Base-by-base conservation (phyloP, 192 early-diverging fungal species). In the Coemansia sp. region DNA sequence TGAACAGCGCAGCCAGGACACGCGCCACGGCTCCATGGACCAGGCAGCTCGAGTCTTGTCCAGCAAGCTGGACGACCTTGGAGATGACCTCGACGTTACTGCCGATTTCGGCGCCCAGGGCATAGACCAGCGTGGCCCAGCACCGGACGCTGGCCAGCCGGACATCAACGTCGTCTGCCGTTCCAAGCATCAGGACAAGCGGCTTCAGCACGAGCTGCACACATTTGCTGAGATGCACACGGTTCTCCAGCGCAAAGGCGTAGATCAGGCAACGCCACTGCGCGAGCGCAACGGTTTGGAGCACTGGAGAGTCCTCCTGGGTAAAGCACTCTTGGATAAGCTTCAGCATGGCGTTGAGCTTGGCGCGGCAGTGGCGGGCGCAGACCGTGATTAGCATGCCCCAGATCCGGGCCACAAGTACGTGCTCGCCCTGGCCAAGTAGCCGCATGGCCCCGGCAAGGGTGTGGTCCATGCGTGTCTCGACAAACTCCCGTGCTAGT, bases 191-290 rank as follows among this genome's bases (percentile, higher is more conserved):
- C 34, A 34, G 25, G n/a, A 41, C 16, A 12, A 72, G 52, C 0
- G 68, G 68, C 18, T 51, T 45, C 33, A 72, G 38, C 18, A 64
- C 45, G 10, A 64, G 56, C 34, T 53, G 37, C 18, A 64, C 53
- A 32, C 48, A 64, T 32, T 60, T 56, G 27, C 33, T 35, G 29
- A 28, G 51, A n/a, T 52, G 49, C 20, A 72, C 28, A 25, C 49
- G 60, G 22, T 39, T 42, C 8, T 54, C 45, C 38, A 55, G 31
- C 7, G 38, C 38, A 35, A 72, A 60, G n/a, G 61, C 60, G 28
- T 72, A 72, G 42, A 72, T 53, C 56, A 72, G 29, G 52, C 68
- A 72, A 27, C 68, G 60, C 68, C 68, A 72, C 46, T 72, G 68
- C 57, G 60, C 64, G 23, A 72, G 38, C 36, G 61, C 39, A 0